A percentile compares a stretch with the other conserved stretches of the same genome.
Evolutionary conservation across 2,329 filamentous ascomycete genomes (phyloP).

Genomic region (Colletotrichum sp.): DNA sequence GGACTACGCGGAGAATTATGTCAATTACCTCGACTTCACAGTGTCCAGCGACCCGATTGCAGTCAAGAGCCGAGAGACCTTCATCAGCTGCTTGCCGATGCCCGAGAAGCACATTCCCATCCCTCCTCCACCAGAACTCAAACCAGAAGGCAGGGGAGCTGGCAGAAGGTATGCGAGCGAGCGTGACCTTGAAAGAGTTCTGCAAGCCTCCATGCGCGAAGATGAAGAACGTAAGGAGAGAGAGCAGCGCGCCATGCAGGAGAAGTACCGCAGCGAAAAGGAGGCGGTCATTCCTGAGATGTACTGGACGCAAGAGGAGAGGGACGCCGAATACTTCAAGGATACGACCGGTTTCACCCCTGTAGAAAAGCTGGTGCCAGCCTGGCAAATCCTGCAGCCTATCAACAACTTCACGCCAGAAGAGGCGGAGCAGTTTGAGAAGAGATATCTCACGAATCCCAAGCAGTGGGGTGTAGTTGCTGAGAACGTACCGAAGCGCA

Average conservation of each 20-base stretch:
- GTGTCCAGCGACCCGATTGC: slow-evolving; percentile 60
- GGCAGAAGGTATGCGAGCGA: slow-evolving; percentile 71
- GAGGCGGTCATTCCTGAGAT: slow-evolving; percentile 78
- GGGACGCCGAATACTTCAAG: slow-evolving; percentile 61
- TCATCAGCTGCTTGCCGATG: slow-evolving; percentile 29
- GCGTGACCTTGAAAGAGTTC: slow-evolving; percentile 72
- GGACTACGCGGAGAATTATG: slow-evolving; percentile 53
- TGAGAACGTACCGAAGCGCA: slow-evolving; percentile 67
- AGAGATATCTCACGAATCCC: slow-evolving; percentile 74
- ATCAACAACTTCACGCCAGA: slow-evolving; percentile 76
- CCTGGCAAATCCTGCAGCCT: slow-evolving; percentile 75
- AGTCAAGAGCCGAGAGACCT: slow-evolving; percentile 60
- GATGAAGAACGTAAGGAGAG: slow-evolving; percentile 75
- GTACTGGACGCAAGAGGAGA: slow-evolving; percentile 67
- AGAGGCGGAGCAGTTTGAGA: slow-evolving; percentile 74
- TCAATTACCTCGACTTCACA: slow-evolving; percentile 60
- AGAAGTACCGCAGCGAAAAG: slow-evolving; percentile 76
- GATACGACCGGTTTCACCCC: slow-evolving; percentile 71
- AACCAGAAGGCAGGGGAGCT: slow-evolving; percentile 59
- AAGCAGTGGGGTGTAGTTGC: slow-evolving; percentile 86
- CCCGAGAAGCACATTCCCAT: slow-evolving; percentile 16
- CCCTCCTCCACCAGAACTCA: slow-evolving; percentile 51
- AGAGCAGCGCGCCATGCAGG: slow-evolving; percentile 66
- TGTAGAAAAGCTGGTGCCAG: slow-evolving; percentile 69
- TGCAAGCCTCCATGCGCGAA: slow-evolving; percentile 74